phyloP scores from a whole-genome alignment of 1,284 basidiomycete species.

The Cutaneotrichosporon cavernicola region DNA sequence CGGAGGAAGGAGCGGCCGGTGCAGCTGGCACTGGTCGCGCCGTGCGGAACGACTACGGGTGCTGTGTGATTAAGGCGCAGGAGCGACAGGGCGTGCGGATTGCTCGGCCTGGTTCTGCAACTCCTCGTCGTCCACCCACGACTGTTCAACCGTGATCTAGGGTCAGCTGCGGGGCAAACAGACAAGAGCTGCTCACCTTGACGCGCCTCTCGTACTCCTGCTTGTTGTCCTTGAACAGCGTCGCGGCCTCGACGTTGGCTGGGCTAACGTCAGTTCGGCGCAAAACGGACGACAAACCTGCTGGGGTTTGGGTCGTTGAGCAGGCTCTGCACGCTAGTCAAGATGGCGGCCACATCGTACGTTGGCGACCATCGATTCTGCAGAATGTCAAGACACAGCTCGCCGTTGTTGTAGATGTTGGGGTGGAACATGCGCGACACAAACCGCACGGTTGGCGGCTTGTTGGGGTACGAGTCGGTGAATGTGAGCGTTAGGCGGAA shows the following conservation, averaged over 20 bases:
- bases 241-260: slow-evolving; percentile 95
- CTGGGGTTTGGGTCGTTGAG: slow-evolving; percentile 97
- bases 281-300: slow-evolving; percentile 53
- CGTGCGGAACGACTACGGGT: neutral
- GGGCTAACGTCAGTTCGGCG: slow-evolving; percentile 60
- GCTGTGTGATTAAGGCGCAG: slow-evolving; percentile 6
- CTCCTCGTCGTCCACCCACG: slow-evolving; percentile 43
- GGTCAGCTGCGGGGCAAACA: slow-evolving; percentile 14
- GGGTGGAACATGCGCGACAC: slow-evolving; percentile 98
- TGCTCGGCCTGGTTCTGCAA: slow-evolving; percentile 29
- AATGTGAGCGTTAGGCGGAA: slow-evolving; percentile 95
- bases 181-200: slow-evolving; percentile 59
- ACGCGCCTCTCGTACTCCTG: slow-evolving; percentile 94
- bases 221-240: slow-evolving; percentile 95
- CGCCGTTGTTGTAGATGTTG: slow-evolving; percentile 97
- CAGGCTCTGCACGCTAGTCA: slow-evolving; percentile 92
- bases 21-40: neutral
- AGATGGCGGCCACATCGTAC: slow-evolving; percentile 96
- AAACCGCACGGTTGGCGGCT: slow-evolving; percentile 95
- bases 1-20: neutral
- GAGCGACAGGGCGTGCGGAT: slow-evolving; percentile 6
- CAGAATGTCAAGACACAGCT: slow-evolving; percentile 94
- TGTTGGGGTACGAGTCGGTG: slow-evolving; percentile 97
- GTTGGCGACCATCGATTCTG: slow-evolving; percentile 98
- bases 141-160: slow-evolving; percentile 42